phyloP scores from a whole-genome alignment of 345 rosid genomes.

The Reutealis trisperma region DNA sequence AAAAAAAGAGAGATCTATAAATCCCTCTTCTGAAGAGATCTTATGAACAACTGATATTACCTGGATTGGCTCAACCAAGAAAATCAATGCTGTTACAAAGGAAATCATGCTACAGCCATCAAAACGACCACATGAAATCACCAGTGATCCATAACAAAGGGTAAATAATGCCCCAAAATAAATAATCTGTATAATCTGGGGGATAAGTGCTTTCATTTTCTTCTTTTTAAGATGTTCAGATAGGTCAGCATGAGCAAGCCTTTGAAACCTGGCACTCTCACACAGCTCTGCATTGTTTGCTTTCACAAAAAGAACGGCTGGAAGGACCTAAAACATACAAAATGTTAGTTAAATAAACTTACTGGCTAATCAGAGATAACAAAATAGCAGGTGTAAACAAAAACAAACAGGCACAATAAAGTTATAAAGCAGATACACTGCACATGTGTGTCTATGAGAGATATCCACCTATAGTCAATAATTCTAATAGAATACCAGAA shows the following conservation, averaged over 20 bases:
- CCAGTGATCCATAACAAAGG: slow-evolving; percentile 72
- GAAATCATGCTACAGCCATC: slow-evolving; percentile 70
- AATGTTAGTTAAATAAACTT: neutral
- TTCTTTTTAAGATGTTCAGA: slow-evolving; percentile 63
- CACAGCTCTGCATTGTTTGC: slow-evolving; percentile 83
- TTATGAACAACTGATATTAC: slow-evolving; percentile 36
- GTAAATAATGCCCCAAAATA: slow-evolving; percentile 71
- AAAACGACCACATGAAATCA: slow-evolving; percentile 61
- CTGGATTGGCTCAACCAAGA: slow-evolving; percentile 91
- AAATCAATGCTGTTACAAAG: slow-evolving; percentile 72
- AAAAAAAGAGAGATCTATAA: neutral
- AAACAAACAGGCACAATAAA: neutral
- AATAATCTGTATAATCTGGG: slow-evolving; percentile 71
- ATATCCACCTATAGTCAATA: neutral
- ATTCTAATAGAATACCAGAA: neutral
- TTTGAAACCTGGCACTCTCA: slow-evolving; percentile 71
- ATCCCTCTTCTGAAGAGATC: neutral
- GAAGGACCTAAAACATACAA: slow-evolving; percentile 57
- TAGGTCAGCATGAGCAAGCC: slow-evolving; percentile 68
- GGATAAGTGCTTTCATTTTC: slow-evolving; percentile 90
- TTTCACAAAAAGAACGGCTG: slow-evolving; percentile 84
- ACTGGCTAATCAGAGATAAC: slow-evolving; percentile 1
- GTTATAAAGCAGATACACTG: neutral
- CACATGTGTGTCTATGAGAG: no score
- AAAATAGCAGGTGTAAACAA: neutral